Percentiles rank a stretch among this genome's conserved stretches.
Conservation (phyloP, 106 monocot genomes). For the Allium sativum region DNA sequence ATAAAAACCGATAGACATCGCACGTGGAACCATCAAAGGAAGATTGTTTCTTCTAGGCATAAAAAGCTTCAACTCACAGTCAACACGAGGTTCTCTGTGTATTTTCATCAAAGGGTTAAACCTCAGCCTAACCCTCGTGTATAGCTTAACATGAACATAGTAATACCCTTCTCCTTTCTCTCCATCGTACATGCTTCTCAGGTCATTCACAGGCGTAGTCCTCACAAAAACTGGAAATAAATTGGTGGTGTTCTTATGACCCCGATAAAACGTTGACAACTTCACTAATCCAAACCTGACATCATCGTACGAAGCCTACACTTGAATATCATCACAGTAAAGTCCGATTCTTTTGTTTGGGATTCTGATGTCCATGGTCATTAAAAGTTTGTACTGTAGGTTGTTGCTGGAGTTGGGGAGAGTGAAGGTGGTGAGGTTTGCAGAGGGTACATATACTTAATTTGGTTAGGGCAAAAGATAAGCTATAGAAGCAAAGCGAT, state of each 20-base stretch:
- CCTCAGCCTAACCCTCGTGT: constrained; percentile 13
- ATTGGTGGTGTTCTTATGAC: constrained; percentile 41
- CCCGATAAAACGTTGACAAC: constrained; percentile 51
- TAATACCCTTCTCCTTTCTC: constrained; percentile 20
- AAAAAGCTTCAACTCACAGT: constrained; percentile 12
- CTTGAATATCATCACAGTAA: constrained; percentile 59
- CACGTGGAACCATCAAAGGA: constrained; percentile 13
- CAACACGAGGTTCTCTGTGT: constrained; percentile 8
- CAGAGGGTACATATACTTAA: constrained; percentile 37
- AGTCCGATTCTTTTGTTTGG: constrained; percentile 58
- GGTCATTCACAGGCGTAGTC: background rate
- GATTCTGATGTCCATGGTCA: constrained; percentile 53
- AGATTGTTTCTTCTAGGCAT: background rate
- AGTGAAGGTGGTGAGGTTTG: constrained; percentile 21
- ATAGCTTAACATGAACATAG: constrained; percentile 12
- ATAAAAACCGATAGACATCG: background rate
- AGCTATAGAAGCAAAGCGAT: constrained; percentile 54
- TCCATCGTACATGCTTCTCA: constrained; percentile 2
- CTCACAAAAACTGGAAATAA: constrained; percentile 1
- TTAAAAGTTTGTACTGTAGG: constrained; percentile 29
- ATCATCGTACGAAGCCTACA: constrained; percentile 36
- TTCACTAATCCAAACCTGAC: constrained; percentile 24
- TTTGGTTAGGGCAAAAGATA: constrained; percentile 36
- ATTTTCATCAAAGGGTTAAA: constrained; percentile 7
- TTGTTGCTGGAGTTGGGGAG: no score